A percentile compares a stretch with the other conserved stretches of the same genome.
phyloP scores from a whole-genome alignment of 2,329 filamentous ascomycete species.

The Xylaria hypoxylon region DNA sequence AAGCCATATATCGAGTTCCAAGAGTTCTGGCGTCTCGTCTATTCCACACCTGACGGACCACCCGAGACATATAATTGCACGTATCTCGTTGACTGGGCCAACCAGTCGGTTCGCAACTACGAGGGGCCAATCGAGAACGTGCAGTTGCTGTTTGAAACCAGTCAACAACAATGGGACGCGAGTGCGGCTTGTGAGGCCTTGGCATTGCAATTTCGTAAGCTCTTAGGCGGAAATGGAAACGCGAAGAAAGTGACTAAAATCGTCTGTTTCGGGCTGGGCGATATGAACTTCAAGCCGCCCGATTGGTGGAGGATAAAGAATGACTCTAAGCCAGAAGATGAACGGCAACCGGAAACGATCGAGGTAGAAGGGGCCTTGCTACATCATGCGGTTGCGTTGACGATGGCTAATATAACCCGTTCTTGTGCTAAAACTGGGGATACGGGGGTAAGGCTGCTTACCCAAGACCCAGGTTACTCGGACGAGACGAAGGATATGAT shows the following conservation, averaged over 20 bases:
- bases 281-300: slow-evolving; percentile 40
- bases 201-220: slow-evolving; percentile 36
- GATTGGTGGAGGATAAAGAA: slow-evolving; percentile 39
- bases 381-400: slow-evolving; percentile 45
- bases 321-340: slow-evolving; percentile 33
- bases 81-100: slow-evolving; percentile 47
- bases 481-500: slow-evolving; percentile 40
- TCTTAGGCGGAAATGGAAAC: slow-evolving; percentile 29
- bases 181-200: slow-evolving; percentile 43
- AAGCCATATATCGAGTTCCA: slow-evolving; percentile 43
- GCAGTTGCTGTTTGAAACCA: slow-evolving; percentile 36
- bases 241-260: slow-evolving; percentile 45
- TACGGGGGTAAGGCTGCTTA: slow-evolving; percentile 38
- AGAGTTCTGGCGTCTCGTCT: slow-evolving; percentile 43
- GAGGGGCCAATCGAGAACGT: slow-evolving; percentile 36
- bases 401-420: slow-evolving; percentile 39
- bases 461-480: slow-evolving; percentile 45
- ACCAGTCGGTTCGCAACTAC: slow-evolving; percentile 39
- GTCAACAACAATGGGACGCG: slow-evolving; percentile 37
- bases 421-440: slow-evolving; percentile 26
- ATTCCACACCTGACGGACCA: slow-evolving; percentile 36
- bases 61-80: slow-evolving; percentile 46
- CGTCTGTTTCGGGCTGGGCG: slow-evolving; percentile 47
- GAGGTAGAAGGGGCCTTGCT: slow-evolving; percentile 31
- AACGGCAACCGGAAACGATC: slow-evolving; percentile 35